Conservation (phyloP, 2,329 filamentous ascomycete species). For the Blumeriella jaapii region DNA sequence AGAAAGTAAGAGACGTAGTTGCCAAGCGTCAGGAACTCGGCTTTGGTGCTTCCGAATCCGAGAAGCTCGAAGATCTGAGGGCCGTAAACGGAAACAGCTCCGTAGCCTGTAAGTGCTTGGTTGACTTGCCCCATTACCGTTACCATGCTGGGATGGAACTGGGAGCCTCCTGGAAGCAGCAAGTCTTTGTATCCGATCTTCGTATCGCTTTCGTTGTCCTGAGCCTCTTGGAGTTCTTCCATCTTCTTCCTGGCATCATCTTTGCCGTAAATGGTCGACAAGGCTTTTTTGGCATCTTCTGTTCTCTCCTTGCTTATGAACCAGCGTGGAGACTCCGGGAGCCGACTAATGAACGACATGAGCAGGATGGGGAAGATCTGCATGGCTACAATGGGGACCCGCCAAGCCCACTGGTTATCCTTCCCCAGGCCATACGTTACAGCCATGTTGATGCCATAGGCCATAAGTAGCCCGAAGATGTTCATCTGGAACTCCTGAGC, state of each 20-base stretch:
- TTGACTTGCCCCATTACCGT: constrained; percentile 53
- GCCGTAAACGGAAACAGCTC: constrained; percentile 50
- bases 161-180: constrained; percentile 40
- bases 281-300: constrained; percentile 38
- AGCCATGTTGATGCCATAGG: constrained; percentile 46
- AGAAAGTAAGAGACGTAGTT: constrained; percentile 51
- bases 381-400: constrained; percentile 49
- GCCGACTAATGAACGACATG: constrained; percentile 37
- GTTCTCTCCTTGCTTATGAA: constrained; percentile 38
- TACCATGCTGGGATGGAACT: constrained; percentile 49
- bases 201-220: constrained; percentile 37
- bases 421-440: constrained; percentile 44
- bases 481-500: constrained; percentile 55
- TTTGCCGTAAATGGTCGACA: constrained; percentile 39
- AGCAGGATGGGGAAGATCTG: constrained; percentile 45
- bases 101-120: constrained; percentile 46
- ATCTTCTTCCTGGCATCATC: constrained; percentile 36
- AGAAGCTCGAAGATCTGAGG: constrained; percentile 53
- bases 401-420: constrained; percentile 48
- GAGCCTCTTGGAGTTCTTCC: constrained; percentile 38
- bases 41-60: constrained; percentile 37
- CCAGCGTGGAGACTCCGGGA: constrained; percentile 49
- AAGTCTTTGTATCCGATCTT: constrained; percentile 43
- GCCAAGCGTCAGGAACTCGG: constrained; percentile 45
- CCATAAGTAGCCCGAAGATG: constrained; percentile 49